Evolutionary conservation across 305 asterid genomes (phyloP).

Genomic region (Rubia tinctorum): DNA sequence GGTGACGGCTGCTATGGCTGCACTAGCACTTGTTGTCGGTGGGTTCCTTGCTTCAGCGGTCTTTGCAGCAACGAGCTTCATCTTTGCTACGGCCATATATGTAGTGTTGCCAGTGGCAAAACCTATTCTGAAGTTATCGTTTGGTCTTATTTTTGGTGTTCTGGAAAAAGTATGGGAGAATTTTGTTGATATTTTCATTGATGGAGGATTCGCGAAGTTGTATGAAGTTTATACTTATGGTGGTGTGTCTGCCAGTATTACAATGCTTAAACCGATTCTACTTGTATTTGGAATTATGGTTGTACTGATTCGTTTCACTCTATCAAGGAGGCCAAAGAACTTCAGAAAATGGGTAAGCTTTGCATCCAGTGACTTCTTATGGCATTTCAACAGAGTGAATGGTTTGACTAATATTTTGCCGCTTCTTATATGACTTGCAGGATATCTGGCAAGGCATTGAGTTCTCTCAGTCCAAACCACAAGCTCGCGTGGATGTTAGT

Average conservation of each 20-base stretch:
- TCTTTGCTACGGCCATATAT: constrained; percentile 53
- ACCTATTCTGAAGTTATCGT: constrained; percentile 67
- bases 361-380: constrained; percentile 25
- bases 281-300: constrained; percentile 76
- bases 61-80: constrained; percentile 73
- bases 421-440: constrained; percentile 45
- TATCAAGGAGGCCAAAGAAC: constrained; percentile 92
- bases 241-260: constrained; percentile 72
- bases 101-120: constrained; percentile 76
- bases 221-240: constrained; percentile 58
- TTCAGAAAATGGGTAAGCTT: constrained; percentile 84
- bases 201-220: constrained; percentile 64
- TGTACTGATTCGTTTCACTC: constrained; percentile 86
- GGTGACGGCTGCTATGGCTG: constrained; percentile 73
- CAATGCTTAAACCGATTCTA: constrained; percentile 73
- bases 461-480: constrained; percentile 94
- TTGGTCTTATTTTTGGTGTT: constrained; percentile 56
- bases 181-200: constrained; percentile 53
- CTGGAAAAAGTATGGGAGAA: constrained; percentile 66
- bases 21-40: constrained; percentile 77
- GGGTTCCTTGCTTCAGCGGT: constrained; percentile 91
- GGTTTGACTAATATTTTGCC: constrained; percentile 17
- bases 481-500: constrained; percentile 99
- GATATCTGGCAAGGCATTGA: constrained; percentile 98
- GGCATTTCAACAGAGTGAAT: constrained; percentile 20